A percentile compares a stretch with the other conserved stretches of the same genome.
Evolutionary conservation across 768 basidiomycete species (phyloP).

Genomic region (Leccinellum rugosiceps): DNA sequence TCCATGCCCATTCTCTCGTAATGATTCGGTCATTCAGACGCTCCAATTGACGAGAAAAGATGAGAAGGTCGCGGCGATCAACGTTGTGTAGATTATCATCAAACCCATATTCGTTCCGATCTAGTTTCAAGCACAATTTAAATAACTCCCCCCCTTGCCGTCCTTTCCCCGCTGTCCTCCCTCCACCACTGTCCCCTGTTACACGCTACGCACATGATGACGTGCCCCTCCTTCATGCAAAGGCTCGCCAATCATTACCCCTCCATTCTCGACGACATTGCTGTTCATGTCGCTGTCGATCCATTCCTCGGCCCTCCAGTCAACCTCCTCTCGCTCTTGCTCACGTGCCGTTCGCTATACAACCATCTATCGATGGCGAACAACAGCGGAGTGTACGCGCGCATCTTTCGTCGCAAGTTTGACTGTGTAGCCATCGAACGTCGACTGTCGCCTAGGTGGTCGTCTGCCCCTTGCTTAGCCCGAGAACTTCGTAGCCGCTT

Average conservation of each 20-base stretch:
- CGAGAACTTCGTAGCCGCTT: conserved; percentile 45
- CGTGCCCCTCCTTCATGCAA: conserved; percentile 10
- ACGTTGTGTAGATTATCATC: conserved; percentile 36
- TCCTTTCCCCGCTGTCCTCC: conserved; percentile 3
- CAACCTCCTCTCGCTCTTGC: conserved; percentile 36
- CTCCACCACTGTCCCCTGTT: background rate
- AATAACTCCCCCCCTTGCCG: conserved; percentile 23
- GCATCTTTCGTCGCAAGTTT: conserved; percentile 45
- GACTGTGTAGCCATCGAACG: conserved; percentile 39
- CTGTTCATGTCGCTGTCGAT: conserved; percentile 36
- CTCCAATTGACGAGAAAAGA: conserved; percentile 28
- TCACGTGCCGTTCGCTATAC: conserved; percentile 38
- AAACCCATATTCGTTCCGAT: conserved; percentile 33
- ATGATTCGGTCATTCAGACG: conserved; percentile 32
- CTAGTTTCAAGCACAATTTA: conserved; percentile 23
- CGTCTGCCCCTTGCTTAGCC: conserved; percentile 36
- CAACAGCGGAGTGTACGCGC: conserved; percentile 40
- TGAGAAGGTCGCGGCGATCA: conserved; percentile 36
- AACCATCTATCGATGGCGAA: conserved; percentile 33
- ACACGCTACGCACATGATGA: background rate
- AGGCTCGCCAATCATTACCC: conserved; percentile 14
- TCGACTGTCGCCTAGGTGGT: conserved; percentile 38
- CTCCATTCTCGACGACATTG: conserved; percentile 38
- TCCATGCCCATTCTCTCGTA: conserved; percentile 31
- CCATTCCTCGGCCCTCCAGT: conserved; percentile 44